phyloP scores from a whole-genome alignment of 805 yeast genomes.

The Sungouiella thailandica region DNA sequence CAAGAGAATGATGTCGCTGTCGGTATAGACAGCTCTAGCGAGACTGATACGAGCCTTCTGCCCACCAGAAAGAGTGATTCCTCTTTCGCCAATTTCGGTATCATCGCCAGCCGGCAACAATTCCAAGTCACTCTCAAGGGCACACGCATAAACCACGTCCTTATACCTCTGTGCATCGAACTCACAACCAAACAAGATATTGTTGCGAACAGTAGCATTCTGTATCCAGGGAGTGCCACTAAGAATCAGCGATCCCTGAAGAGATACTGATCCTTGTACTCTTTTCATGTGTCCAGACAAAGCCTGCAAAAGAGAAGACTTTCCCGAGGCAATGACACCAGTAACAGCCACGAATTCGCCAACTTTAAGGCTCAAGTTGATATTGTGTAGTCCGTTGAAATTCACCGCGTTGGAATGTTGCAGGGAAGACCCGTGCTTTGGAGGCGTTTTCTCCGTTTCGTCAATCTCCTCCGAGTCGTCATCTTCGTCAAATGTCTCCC shows the following conservation, averaged over 20 bases:
- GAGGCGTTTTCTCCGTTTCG: background rate
- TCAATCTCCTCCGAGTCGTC: background rate
- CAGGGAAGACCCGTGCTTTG: too few relatives aligned
- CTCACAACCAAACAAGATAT: constrained; percentile 25
- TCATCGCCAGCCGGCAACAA: constrained; percentile 31
- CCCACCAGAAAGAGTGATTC: constrained; percentile 35
- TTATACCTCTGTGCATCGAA: constrained; percentile 21
- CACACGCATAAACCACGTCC: constrained; percentile 25
- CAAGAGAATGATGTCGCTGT: constrained; percentile 24
- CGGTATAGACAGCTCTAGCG: constrained; percentile 33
- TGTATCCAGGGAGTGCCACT: constrained; percentile 38
- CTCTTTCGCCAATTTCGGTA: constrained; percentile 36
- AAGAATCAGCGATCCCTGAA: constrained; percentile 24
- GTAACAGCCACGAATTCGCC: constrained; percentile 73
- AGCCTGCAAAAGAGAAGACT: constrained; percentile 64
- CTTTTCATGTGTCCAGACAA: constrained; percentile 64
- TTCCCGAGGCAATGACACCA: constrained; percentile 78
- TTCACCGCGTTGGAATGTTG: too few relatives aligned
- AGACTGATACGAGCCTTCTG: constrained; percentile 34
- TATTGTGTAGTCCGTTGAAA: constrained; percentile 10
- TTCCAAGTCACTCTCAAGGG: constrained; percentile 28
- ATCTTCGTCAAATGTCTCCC: constrained; percentile 42
- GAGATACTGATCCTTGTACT: constrained; percentile 33
- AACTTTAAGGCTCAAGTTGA: constrained; percentile 46
- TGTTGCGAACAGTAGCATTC: constrained; percentile 29